A percentile compares a stretch with the other conserved stretches of the same genome.
Evolutionary conservation across 2,329 filamentous ascomycete genomes (phyloP).

Genomic region (Aspergillus sp.): DNA sequence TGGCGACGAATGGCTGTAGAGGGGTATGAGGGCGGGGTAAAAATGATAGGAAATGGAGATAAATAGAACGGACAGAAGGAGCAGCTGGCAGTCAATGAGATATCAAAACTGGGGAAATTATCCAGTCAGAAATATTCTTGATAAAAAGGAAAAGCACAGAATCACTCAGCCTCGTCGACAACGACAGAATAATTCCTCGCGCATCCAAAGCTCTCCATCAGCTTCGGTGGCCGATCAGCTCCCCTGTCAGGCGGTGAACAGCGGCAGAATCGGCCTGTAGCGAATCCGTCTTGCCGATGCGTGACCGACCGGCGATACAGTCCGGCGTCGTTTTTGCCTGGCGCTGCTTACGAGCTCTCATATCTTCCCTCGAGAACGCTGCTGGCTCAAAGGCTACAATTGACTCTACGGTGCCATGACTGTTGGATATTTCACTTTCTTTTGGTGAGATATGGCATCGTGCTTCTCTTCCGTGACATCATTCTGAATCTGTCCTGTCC

Average conservation of each 20-base stretch:
- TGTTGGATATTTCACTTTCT: constrained; percentile 4
- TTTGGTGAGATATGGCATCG: constrained; percentile 28
- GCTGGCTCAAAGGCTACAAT: background rate
- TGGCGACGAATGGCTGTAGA: constrained; percentile 21
- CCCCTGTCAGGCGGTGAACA: constrained; percentile 17
- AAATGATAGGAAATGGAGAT: background rate
- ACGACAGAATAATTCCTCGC: no score
- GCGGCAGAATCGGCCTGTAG: constrained; percentile 17
- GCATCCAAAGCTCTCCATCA: constrained; percentile 28
- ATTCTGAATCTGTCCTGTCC: constrained; percentile 15
- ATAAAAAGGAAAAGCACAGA: no score
- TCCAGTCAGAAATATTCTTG: no score
- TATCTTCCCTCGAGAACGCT: constrained; percentile 1
- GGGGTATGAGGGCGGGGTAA: constrained; percentile 13
- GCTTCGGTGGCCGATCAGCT: constrained; percentile 20
- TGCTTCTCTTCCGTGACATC: constrained; percentile 18
- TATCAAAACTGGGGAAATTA: no score
- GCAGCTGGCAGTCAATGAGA: no score
- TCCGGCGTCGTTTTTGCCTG: constrained; percentile 8
- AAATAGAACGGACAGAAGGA: background rate
- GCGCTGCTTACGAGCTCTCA: constrained; percentile 6
- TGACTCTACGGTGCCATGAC: constrained; percentile 13
- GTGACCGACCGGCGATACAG: constrained; percentile 7
- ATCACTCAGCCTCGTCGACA: no score
- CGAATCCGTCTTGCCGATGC: constrained; percentile 9